These are phyloP conservation scores for Dillenia suffruticosa DNA, from an alignment of 164 flowering plant genomes.

Conservation along the genomic window DNA sequence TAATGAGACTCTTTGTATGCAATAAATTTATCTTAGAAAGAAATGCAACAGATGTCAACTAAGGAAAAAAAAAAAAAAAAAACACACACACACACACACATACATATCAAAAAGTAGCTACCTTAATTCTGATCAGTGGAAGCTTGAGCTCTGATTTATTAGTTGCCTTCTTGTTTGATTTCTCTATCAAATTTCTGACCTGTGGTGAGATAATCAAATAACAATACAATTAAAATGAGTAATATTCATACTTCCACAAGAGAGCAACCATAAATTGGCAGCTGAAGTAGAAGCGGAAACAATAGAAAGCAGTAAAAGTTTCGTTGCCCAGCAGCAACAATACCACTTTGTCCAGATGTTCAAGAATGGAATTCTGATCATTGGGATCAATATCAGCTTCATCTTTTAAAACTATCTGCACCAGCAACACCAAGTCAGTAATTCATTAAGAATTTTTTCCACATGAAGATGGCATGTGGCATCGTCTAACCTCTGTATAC, in stretches of 20 bases:
- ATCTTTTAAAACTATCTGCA: conserved; percentile 84
- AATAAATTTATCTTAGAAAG: neutral
- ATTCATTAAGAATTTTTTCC: conserved; percentile 1
- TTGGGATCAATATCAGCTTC: conserved; percentile 80
- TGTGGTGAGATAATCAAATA: conserved; percentile 22
- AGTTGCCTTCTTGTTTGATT: conserved; percentile 33
- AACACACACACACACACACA: neutral
- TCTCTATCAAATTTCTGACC: conserved; percentile 83
- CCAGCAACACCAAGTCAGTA: conserved; percentile 8
- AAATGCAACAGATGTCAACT: neutral
- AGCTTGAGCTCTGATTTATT: conserved; percentile 61
- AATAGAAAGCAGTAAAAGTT: conserved; percentile 4
- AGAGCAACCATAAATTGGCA: no score
- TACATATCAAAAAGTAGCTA: conserved; percentile 11
- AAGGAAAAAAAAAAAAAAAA: conserved; percentile 1
- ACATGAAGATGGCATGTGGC: conserved; percentile 1
- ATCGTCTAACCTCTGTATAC: conserved; percentile 68
- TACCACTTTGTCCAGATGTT: conserved; percentile 91
- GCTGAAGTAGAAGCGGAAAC: conserved; percentile 4
- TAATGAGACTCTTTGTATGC: no score
- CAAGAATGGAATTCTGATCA: conserved; percentile 88
- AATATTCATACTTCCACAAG: neutral
- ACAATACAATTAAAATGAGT: conserved; percentile 7
- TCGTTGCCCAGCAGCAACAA: neutral
- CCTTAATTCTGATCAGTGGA: conserved; percentile 88